Percentiles rank a stretch among this genome's conserved stretches.
Conservation (phyloP, 441 rosid genomes). For the Aquilaria agallochum region DNA sequence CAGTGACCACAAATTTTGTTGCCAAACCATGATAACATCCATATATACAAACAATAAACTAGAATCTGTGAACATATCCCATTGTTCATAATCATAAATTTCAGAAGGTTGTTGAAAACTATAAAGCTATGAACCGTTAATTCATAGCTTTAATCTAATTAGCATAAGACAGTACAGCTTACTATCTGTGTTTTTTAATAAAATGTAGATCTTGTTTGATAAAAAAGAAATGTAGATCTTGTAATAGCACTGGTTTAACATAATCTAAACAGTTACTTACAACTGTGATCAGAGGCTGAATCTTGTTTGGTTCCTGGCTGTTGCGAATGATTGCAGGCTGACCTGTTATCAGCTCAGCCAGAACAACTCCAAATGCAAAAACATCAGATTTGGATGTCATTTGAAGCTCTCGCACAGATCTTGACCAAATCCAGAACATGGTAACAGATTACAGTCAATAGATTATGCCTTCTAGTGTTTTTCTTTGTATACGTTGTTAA, state of each 20-base stretch:
- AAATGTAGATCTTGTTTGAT: too few species aligned
- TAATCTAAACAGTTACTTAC: slow-evolving; percentile 21
- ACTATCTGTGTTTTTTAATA: too few species aligned
- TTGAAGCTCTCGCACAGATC: slow-evolving; percentile 59
- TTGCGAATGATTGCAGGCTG: slow-evolving; percentile 49
- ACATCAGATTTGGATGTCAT: slow-evolving; percentile 60
- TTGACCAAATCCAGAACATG: slow-evolving; percentile 1
- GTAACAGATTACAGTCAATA: background rate
- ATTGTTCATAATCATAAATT: background rate
- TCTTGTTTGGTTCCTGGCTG: slow-evolving; percentile 33
- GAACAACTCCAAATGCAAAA: slow-evolving; percentile 59
- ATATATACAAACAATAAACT: background rate
- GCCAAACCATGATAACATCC: too few species aligned
- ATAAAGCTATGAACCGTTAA: too few species aligned
- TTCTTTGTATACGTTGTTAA: background rate
- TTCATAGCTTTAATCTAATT: too few species aligned
- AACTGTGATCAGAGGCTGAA: slow-evolving; percentile 42
- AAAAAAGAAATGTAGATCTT: too few species aligned
- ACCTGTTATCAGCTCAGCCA: slow-evolving; percentile 59
- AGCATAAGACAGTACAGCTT: too few species aligned
- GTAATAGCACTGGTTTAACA: too few species aligned
- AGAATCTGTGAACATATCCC: background rate
- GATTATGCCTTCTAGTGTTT: background rate
- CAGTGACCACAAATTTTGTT: background rate
- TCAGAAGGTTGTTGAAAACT: background rate